Conservation (phyloP, 331 rosid species). For the Arachis monticola region DNA sequence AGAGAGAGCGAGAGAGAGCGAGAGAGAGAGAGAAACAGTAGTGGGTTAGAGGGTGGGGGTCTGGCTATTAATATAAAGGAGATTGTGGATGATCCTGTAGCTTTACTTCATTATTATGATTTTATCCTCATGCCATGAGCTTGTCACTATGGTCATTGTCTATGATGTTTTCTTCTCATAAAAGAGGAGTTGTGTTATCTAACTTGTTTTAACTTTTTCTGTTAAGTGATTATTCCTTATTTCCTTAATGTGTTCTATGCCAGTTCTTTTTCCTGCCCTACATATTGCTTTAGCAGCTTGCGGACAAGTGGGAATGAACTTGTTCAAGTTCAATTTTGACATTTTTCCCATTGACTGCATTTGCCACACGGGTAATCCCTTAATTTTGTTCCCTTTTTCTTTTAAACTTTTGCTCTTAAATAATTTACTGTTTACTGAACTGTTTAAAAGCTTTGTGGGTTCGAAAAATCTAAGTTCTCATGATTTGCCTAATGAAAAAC, state of each 20-base stretch:
- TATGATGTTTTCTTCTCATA: conserved; percentile 1
- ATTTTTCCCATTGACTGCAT: conserved; percentile 15
- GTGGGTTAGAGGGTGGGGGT: conserved; percentile 27
- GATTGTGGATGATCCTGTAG: neutral
- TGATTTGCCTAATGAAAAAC: too few relatives aligned
- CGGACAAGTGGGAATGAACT: conserved; percentile 9
- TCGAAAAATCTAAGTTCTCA: too few relatives aligned
- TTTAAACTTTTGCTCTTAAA: too few relatives aligned
- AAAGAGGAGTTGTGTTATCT: conserved; percentile 8
- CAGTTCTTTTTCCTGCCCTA: conserved; percentile 8
- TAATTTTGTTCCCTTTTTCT: too few relatives aligned
- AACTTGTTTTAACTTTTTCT: conserved; percentile 11
- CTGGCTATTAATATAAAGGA: conserved; percentile 41
- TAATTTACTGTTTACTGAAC: too few relatives aligned
- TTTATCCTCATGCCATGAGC: conserved; percentile 18
- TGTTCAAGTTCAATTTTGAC: conserved; percentile 24
- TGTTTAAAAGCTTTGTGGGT: too few relatives aligned
- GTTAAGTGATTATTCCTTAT: conserved; percentile 11
- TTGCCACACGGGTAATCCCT: neutral
- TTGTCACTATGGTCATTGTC: conserved; percentile 39
- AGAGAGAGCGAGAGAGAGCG: too few relatives aligned
- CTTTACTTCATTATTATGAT: conserved; percentile 31
- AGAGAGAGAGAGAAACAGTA: neutral
- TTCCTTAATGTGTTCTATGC: neutral
- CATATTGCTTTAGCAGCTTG: conserved; percentile 4